Conservation (phyloP, 2,329 filamentous ascomycete genomes). For the Trichoderma simmonsii region DNA sequence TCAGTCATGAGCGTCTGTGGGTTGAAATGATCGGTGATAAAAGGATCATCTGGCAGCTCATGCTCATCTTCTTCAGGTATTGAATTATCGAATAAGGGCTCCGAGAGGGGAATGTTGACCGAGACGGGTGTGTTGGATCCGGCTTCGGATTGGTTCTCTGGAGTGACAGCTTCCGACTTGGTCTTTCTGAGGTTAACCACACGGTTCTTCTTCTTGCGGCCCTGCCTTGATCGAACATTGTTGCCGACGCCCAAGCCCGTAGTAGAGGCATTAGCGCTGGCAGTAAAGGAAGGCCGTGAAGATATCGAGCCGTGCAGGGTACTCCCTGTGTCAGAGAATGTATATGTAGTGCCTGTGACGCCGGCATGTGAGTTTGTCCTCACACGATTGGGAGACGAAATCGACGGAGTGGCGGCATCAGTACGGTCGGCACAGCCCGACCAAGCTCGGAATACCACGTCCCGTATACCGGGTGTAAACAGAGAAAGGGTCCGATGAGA, state of each 20-base stretch:
- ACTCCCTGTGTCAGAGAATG: constrained; percentile 69
- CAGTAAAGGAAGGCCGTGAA: constrained; percentile 64
- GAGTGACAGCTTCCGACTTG: constrained; percentile 52
- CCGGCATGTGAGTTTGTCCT: constrained; percentile 61
- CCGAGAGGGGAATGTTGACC: constrained; percentile 58
- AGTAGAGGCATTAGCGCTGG: constrained; percentile 58
- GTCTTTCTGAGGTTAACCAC: constrained; percentile 76
- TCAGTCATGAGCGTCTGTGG: constrained; percentile 28
- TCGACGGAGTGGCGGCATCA: constrained; percentile 52
- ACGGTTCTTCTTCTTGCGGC: constrained; percentile 77
- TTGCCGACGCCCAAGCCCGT: constrained; percentile 63
- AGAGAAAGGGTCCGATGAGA: constrained; percentile 88
- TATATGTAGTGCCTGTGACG: constrained; percentile 64
- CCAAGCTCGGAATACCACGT: constrained; percentile 92
- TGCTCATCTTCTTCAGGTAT: constrained; percentile 59
- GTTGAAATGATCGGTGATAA: constrained; percentile 30
- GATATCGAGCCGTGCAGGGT: constrained; percentile 59
- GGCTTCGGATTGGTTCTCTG: constrained; percentile 45
- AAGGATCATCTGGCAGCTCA: constrained; percentile 43
- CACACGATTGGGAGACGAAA: constrained; percentile 52
- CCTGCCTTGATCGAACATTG: constrained; percentile 57
- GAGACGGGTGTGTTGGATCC: constrained; percentile 51
- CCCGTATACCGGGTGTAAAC: constrained; percentile 85
- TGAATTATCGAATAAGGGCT: constrained; percentile 54
- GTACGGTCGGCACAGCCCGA: constrained; percentile 71